Evolutionary conservation across 1,284 basidiomycete genomes (phyloP).

Genomic region (Trametes sp.): DNA sequence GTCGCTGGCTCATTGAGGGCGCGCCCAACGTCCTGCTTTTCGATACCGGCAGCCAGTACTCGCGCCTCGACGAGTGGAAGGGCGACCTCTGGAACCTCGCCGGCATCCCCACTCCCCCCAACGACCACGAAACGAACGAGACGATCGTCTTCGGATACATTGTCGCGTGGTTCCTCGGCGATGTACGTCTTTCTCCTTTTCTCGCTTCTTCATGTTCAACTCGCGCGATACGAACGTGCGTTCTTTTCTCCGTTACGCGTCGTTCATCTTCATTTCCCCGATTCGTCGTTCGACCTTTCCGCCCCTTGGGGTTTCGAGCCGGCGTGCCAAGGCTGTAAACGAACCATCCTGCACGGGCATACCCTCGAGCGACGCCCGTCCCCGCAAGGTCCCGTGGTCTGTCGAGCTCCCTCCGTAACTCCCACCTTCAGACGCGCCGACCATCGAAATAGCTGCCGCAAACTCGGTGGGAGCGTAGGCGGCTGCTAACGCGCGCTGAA

Average conservation of each 20-base stretch:
- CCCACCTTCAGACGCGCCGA: neutral
- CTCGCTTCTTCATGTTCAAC: slow-evolving; percentile 20
- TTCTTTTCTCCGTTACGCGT: neutral
- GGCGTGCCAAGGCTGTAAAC: too few species aligned
- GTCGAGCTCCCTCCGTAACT: neutral
- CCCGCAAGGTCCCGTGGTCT: too few species aligned
- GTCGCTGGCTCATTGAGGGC: slow-evolving; percentile 97
- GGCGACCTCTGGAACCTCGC: slow-evolving; percentile 97
- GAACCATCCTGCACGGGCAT: too few species aligned
- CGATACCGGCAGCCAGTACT: slow-evolving; percentile 90
- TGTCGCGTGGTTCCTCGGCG: slow-evolving; percentile 99
- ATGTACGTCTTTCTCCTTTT: slow-evolving; percentile 60
- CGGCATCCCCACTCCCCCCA: slow-evolving; percentile 94
- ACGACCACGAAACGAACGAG: slow-evolving; percentile 98
- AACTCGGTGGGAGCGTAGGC: neutral
- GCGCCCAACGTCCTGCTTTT: slow-evolving; percentile 94
- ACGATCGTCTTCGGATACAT: slow-evolving; percentile 99
- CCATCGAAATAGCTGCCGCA: neutral
- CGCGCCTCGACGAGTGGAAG: slow-evolving; percentile 97
- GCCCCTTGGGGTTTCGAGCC: too few species aligned
- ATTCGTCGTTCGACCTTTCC: neutral
- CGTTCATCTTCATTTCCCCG: slow-evolving; percentile 1
- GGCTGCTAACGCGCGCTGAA: neutral
- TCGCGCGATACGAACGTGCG: neutral
- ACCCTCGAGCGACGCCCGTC: too few species aligned